phyloP scores from a whole-genome alignment of 2,329 filamentous ascomycete species.

The Ophiobolus disseminans region DNA sequence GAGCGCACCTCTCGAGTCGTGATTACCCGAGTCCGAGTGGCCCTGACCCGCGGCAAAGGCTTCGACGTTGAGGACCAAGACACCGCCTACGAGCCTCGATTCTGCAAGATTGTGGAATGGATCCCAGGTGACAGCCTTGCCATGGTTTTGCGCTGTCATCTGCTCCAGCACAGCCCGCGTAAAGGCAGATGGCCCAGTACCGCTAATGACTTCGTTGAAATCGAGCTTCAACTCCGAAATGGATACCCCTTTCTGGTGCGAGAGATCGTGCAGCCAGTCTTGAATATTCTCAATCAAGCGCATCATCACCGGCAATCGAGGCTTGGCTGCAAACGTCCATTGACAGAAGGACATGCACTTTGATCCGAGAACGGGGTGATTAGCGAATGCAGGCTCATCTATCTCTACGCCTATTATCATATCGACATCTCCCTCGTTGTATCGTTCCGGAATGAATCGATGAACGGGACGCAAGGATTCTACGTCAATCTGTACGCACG shows the following conservation, averaged over 20 bases:
- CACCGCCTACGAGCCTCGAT: constrained; percentile 68
- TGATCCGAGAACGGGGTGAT: constrained; percentile 70
- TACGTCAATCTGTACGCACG: too few relatives aligned
- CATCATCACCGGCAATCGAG: constrained; percentile 71
- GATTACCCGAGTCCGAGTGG: constrained; percentile 75
- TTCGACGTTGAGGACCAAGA: constrained; percentile 73
- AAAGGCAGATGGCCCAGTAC: constrained; percentile 76
- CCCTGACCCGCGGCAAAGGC: constrained; percentile 76
- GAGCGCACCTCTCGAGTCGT: constrained; percentile 69
- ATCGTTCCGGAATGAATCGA: constrained; percentile 69
- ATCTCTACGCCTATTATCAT: constrained; percentile 76
- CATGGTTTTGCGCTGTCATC: constrained; percentile 61
- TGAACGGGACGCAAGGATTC: constrained; percentile 61
- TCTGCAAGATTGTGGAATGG: constrained; percentile 70
- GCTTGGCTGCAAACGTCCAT: constrained; percentile 77
- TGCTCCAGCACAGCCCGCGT: constrained; percentile 69
- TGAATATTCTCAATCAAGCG: constrained; percentile 72
- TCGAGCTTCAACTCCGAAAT: constrained; percentile 69
- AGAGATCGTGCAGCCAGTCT: constrained; percentile 67
- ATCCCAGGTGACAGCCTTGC: constrained; percentile 65
- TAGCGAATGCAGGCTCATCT: constrained; percentile 69
- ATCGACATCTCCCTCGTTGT: constrained; percentile 69
- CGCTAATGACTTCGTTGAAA: constrained; percentile 75
- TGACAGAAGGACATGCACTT: constrained; percentile 77
- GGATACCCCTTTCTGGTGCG: constrained; percentile 64